A percentile compares a stretch with the other conserved stretches of the same genome.
These are phyloP conservation scores for Marasmius tenuissimus DNA, from an alignment of 1,284 basidiomycete genomes.

Conservation along the genomic window DNA sequence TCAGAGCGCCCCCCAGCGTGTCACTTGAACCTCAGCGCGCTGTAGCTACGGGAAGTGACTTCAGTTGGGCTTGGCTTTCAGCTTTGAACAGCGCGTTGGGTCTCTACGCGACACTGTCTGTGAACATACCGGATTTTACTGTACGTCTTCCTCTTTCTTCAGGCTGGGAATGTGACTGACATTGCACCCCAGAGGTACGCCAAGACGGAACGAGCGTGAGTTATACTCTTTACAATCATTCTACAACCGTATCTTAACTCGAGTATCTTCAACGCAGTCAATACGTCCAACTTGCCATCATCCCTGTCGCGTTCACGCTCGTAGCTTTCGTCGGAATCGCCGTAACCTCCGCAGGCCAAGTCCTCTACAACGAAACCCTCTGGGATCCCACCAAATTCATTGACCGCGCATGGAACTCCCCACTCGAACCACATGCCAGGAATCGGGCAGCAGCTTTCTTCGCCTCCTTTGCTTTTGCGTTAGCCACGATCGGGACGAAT, in stretches of 20 bases:
- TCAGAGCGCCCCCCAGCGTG: slow-evolving; percentile 56
- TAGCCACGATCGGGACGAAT: slow-evolving; percentile 53
- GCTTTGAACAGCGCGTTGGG: slow-evolving; percentile 71
- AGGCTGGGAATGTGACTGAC: not conserved
- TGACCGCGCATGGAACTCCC: slow-evolving; percentile 33
- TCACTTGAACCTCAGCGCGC: slow-evolving; percentile 50
- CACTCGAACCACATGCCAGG: slow-evolving; percentile 34
- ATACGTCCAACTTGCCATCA: slow-evolving; percentile 68
- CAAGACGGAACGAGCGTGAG: slow-evolving; percentile 57
- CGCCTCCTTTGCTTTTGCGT: slow-evolving; percentile 58
- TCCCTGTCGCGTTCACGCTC: slow-evolving; percentile 71
- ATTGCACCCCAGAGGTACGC: slow-evolving; percentile 50
- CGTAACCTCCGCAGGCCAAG: slow-evolving; percentile 65
- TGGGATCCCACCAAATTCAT: slow-evolving; percentile 57
- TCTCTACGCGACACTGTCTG: slow-evolving; percentile 61
- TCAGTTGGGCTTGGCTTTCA: slow-evolving; percentile 74
- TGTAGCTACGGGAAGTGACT: slow-evolving; percentile 44
- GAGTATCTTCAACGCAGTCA: slow-evolving; percentile 37
- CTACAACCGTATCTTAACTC: slow-evolving; percentile 4
- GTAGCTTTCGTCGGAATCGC: slow-evolving; percentile 56
- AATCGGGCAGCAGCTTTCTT: slow-evolving; percentile 82
- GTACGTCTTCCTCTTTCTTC: slow-evolving; percentile 29
- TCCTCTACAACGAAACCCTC: slow-evolving; percentile 56
- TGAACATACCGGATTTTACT: slow-evolving; percentile 78
- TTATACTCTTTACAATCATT: slow-evolving; percentile 3